Base-by-base conservation (phyloP, 495 filamentous ascomycete genomes). In the Trichoderma gamsii region DNA sequence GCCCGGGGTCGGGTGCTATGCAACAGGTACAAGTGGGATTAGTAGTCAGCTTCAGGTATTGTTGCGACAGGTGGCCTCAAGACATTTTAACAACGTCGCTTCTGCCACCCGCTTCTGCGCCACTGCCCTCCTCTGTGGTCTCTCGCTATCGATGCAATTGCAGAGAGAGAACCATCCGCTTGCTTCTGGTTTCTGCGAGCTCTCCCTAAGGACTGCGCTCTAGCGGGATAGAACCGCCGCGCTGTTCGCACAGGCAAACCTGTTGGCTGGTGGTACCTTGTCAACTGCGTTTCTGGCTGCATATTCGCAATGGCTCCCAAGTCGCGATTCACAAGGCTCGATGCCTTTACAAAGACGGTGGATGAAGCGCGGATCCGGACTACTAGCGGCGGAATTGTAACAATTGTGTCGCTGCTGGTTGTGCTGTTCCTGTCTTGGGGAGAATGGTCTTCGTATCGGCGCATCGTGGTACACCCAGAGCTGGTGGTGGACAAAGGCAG, bases 301-400 rank as follows among this genome's bases (percentile, higher is more conserved):
- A 43, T 66, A 3, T 61, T 43, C 76, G 78, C 71, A 43, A 89
- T 89, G 86, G 77, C 87, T 69, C 73, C 84, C 41, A 89, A 89
- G 74, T 96, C 92, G 71, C 89, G 95, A 76, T 97, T 99, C 76
- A 97, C 91, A 63, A 89, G 91, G 82, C 90, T 99, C 59, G 95
- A 99, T 77, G 95, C 95, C 80, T 99, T 99, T 77, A 95, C 93
- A 44, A 99, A 99, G 79, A 99, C 95, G 44, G 95, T 99, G 61
- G 96, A 98, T 75, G 95, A 99, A 88, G 95, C 95, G 70, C 87
- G 96, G 69, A 86, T 98, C 77, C 90, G 96, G 73, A 99, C 95
- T n/a, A 98, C 96, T 15, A 95, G 92, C 15, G 95, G 95, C 64
- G 95, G 95, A 72, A 87, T 98, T 69, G 92, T 99, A 74, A 99